phyloP scores from a whole-genome alignment of 768 basidiomycete species.

The Amanita pallidorosea region DNA sequence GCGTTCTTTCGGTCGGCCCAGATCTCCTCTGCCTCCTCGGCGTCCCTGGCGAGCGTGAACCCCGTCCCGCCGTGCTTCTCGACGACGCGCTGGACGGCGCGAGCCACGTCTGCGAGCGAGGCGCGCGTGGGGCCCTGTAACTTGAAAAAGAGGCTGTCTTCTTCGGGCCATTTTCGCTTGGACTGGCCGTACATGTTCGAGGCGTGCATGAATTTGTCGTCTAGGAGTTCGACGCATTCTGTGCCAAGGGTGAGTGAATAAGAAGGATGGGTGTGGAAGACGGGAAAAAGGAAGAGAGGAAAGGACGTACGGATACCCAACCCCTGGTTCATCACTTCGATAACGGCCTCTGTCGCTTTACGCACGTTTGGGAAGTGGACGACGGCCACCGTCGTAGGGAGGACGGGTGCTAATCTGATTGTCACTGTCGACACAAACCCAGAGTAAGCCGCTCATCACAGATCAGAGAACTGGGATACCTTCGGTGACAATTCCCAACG shows the following conservation, averaged over 20 bases:
- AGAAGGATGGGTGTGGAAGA: not conserved
- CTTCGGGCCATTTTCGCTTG: constrained; percentile 43
- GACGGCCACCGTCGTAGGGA: constrained; percentile 77
- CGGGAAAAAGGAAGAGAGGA: not conserved
- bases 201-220: constrained; percentile 57
- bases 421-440: constrained; percentile 41
- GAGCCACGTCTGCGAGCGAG: constrained; percentile 51
- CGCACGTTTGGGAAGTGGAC: constrained; percentile 73
- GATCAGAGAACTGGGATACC: constrained; percentile 22
- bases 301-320: constrained; percentile 59
- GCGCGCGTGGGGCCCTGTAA: constrained; percentile 62
- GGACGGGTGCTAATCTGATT: constrained; percentile 65
- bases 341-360: constrained; percentile 64
- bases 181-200: constrained; percentile 47
- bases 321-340: constrained; percentile 60
- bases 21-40: constrained; percentile 58
- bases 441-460: not conserved
- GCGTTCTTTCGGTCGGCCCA: constrained; percentile 71
- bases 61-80: constrained; percentile 57
- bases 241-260: not conserved
- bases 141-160: constrained; percentile 78
- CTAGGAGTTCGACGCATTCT: constrained; percentile 84
- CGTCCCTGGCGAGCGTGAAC: constrained; percentile 52
- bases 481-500: constrained; percentile 86
- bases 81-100: constrained; percentile 45